Base-by-base conservation (phyloP, 257 asterid species). In the Dorcoceras hygrometricum region DNA sequence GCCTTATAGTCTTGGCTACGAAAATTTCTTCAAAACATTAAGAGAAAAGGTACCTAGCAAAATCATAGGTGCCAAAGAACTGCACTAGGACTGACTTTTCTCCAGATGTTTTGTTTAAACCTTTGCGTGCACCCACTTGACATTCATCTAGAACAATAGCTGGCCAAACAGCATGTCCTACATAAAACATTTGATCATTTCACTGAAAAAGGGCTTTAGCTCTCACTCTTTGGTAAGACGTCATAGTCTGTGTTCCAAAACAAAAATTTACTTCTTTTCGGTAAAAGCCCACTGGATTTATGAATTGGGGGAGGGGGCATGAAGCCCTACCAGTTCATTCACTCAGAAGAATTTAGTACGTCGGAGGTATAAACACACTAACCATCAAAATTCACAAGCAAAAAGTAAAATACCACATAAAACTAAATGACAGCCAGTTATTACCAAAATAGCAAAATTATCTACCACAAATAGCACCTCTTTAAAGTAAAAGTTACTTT, bases 81-180 rank as follows among this genome's bases (percentile, higher is more conserved):
- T 94, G 99, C 71, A 94, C 99, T 56, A 84, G 79, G 77, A 85
- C 90, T 46, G 92, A 85, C 73, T 90, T 87, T 71, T 84, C 98
- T 70, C 96, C 96, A 8, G 85, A 80, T 57, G 57, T 72, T 78
- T 82, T 90, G 76, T 75, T 87, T 69, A 94, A 79, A 63, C 96
- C 98, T 76, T 80, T 88, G 63, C 71, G 86, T 71, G 79, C 83
- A 73, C 83, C 81, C 62, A 78, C 83, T 60, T 76, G 85, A 77
- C 96, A 89, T 82, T 88, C 96, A 78, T 91, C 90, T 83, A 87
- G 70, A 72, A 94, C 85, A 66, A 91, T 68, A 67, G 99, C 96
- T 39, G 99, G 99, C 99, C 99, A 94, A 77, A 83, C 79, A 76
- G 99, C 97, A 83, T 94, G 91, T 71, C 99, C 99, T 94, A 81